Base-by-base conservation (phyloP, 139 green algal genomes). In the Volvox reticuliferus region DNA sequence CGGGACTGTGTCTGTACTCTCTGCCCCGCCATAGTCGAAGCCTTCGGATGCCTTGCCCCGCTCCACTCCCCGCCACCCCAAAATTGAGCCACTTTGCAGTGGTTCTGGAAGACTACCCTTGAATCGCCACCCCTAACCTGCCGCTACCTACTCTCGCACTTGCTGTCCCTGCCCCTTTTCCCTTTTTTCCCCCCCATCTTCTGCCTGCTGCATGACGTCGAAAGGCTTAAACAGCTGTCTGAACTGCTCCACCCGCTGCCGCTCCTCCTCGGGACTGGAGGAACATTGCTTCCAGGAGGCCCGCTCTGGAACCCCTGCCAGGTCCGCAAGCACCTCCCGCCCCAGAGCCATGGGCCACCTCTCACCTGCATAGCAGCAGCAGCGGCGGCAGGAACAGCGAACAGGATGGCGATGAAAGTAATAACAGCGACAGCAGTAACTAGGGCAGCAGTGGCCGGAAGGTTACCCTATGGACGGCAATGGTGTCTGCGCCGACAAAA, bases 281-380 rank as follows among this genome's bases (percentile, higher is more conserved):
- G 88, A 77, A 89, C 96, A 98, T 24, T 75, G 79, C 92, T 98
- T 98, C 97, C 97, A 99, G 86, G 99, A 96, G 9, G 95, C 97
- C 26, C 95, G 89, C 37, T 98, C 93, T 0, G 97, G 97, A n/a
- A 62, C 86, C 0, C 95, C 95, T 21, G 94, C 93, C 81, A 99
- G 80, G 65, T 94, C 84, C 0, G 98, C 97, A 16, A 98, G 67
- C 61, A 98, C 96, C 82, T 98, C 94, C 9, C 95, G 69, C 12
- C 97, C 97, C 88, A 97, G 97, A 77, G 95, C 95, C 84, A 99
- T 95, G 14, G 97, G 97, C 85, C 95, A 95, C 14, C 96, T 92
- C 92, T 97, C 94, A 22, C 91, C 94, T 93, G 91, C 3, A 33
- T 33, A 18, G 44, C 44, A 55, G 44, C 44, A 55, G 44, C 44